Conservation (phyloP, 805 yeast genomes). For the Ascoidea rubescens region DNA sequence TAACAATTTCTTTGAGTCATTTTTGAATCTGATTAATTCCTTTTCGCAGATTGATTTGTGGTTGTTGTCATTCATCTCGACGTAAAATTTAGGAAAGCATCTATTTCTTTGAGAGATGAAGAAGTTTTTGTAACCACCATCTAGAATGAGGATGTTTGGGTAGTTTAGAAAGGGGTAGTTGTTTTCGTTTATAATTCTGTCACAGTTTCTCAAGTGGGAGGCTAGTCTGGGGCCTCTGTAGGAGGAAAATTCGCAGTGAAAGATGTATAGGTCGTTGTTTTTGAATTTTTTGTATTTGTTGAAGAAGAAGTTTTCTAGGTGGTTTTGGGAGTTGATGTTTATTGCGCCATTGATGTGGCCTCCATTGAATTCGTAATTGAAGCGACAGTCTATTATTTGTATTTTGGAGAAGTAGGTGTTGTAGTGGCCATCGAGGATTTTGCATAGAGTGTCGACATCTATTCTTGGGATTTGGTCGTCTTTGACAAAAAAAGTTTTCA, state of each 20-base stretch:
- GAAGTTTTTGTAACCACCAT: conserved; percentile 84
- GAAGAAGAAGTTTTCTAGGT: conserved; percentile 44
- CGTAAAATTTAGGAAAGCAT: conserved; percentile 68
- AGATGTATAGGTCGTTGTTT: conserved; percentile 37
- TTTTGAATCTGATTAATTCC: conserved; percentile 38
- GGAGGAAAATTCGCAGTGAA: conserved; percentile 91
- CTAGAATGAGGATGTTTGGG: conserved; percentile 80
- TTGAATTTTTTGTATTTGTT: conserved; percentile 6
- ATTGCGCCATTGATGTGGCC: conserved; percentile 84
- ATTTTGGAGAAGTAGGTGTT: conserved; percentile 38
- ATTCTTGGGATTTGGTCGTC: conserved; percentile 48
- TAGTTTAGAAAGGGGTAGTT: conserved; percentile 70
- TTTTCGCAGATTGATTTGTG: conserved; percentile 36
- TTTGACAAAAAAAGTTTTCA: conserved; percentile 28
- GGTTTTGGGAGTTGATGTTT: conserved; percentile 59
- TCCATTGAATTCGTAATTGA: conserved; percentile 82
- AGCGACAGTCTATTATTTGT: conserved; percentile 74
- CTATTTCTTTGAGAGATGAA: conserved; percentile 40
- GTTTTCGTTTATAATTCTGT: conserved; percentile 58
- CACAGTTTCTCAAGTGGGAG: conserved; percentile 67
- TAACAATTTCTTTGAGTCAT: conserved; percentile 22
- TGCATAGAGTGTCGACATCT: conserved; percentile 25
- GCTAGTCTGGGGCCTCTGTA: conserved; percentile 95
- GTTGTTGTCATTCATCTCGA: conserved; percentile 69
- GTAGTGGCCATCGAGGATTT: conserved; percentile 23